Conservation (phyloP, 78 protist genomes). For the Acrasis kona region DNA sequence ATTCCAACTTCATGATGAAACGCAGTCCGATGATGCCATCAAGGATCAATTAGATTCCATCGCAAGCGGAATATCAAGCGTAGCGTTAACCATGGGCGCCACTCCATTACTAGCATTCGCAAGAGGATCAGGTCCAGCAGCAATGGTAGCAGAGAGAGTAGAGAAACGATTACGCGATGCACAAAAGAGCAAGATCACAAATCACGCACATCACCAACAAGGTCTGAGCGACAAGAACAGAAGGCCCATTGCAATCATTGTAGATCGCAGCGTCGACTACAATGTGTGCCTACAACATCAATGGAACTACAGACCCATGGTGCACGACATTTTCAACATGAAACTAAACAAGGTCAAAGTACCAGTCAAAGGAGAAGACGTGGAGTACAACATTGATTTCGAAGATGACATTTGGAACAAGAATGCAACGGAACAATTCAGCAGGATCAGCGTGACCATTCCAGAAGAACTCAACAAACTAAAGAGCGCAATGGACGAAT, state of each 20-base stretch:
- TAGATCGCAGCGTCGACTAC: not conserved
- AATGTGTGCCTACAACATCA: not conserved
- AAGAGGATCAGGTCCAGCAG: not conserved
- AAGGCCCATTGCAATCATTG: not conserved
- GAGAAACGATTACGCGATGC: not conserved
- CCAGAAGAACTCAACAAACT: not conserved
- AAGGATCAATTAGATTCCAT: not conserved
- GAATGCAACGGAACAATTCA: not conserved
- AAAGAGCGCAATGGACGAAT: not conserved
- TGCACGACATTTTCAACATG: not conserved
- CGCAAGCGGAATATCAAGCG: not conserved
- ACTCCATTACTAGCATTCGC: not conserved
- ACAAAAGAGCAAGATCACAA: not conserved
- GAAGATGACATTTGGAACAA: not conserved
- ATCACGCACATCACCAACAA: not conserved
- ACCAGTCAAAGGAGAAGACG: not conserved
- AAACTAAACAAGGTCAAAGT: not conserved
- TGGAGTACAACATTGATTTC: not conserved
- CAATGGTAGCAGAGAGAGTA: not conserved
- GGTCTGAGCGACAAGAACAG: not conserved
- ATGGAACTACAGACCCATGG: not conserved
- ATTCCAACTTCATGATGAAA: slow-evolving; percentile 27
- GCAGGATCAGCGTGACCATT: not conserved
- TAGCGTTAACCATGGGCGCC: not conserved
- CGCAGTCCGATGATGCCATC: not conserved